Base-by-base conservation (phyloP, 805 yeast species). In the Wickerhamiella occidentalis region DNA sequence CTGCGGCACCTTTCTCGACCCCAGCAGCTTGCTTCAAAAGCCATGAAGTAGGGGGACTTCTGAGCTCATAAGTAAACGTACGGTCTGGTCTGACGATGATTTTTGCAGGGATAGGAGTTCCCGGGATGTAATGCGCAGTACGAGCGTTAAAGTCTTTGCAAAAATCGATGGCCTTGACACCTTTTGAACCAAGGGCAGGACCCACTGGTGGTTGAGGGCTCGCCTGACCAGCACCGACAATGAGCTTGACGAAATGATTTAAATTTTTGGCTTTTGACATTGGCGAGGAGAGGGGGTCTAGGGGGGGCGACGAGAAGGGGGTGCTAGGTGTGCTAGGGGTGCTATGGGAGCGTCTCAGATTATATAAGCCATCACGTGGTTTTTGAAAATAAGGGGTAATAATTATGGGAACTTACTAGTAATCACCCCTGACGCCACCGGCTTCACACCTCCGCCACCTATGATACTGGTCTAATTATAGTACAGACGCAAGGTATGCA, bases 131-230 rank as follows among this genome's bases (percentile, higher is more conserved):
- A 56, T 80, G 79, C 6, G 95, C 94, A 11, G 97, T 87, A 65
- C 95, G 80, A 22, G 98, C 98, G 64, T 92, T 92, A 73, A 92
- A 92, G 64, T 92, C 97, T 67, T 92, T 92, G 70, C 97, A 90
- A 61, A 92, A 92, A 66, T 92, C 98, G 61, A 92, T 92, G 55
- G 97, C 97, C 64, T 92, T 92, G 43, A 92, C 94, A 72, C 98
- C 98, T 66, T 90, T 90, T 52, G 97, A 90, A 57, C 98, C 98
- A 45, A 92, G 72, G 0, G 97, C 98, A 42, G 98, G 98, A 56
- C 98, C 98, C 25, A 92, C 97, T 6, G 98, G 98, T 25, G 98
- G 98, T 2, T 96, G 82, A 38, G 98, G 97, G 1, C 96, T 92
- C 0, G 98, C 98, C 64, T 87, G 85, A 3, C 97, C 97, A 4